These are phyloP conservation scores for Cladophialophora carrionii DNA, from an alignment of 2,329 filamentous ascomycete species.

Conservation along the genomic window DNA sequence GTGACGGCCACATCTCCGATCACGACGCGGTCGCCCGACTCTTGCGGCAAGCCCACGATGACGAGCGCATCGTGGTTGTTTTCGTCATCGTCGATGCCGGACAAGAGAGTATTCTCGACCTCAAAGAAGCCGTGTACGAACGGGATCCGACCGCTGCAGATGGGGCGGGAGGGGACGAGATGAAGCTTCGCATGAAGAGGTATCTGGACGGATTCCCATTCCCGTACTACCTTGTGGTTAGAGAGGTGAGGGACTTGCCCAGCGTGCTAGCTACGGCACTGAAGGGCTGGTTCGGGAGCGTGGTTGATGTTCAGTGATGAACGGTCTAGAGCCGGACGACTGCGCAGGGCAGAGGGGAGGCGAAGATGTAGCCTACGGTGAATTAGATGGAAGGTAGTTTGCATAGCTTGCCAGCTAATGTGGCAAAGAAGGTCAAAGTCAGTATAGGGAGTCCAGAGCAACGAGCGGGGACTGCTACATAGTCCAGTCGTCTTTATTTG, in stretches of 20 bases:
- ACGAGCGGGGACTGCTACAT: too few species aligned
- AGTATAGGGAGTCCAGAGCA: too few species aligned
- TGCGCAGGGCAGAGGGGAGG: background rate
- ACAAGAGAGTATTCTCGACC: constrained; percentile 69
- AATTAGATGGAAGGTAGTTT: too few species aligned
- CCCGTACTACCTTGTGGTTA: constrained; percentile 92
- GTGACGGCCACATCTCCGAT: constrained; percentile 88
- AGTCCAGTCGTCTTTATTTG: too few species aligned
- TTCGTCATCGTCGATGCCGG: constrained; percentile 89
- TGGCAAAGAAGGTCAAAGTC: too few species aligned
- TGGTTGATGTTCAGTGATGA: constrained; percentile 48
- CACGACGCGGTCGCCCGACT: constrained; percentile 82
- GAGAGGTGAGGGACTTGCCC: constrained; percentile 87
- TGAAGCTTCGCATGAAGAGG: constrained; percentile 76
- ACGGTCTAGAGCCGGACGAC: background rate
- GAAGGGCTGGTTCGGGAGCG: constrained; percentile 91
- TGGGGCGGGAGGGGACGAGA: constrained; percentile 55
- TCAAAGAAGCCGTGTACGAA: constrained; percentile 84
- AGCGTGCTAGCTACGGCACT: constrained; percentile 82
- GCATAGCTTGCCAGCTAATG: too few species aligned
- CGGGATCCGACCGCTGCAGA: constrained; percentile 55
- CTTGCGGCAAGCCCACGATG: constrained; percentile 84
- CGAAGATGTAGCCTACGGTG: too few species aligned
- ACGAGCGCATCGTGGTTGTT: constrained; percentile 88
- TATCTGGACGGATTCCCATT: constrained; percentile 98